A percentile compares a stretch with the other conserved stretches of the same genome.
Conservation (phyloP, 1,139 yeast genomes). For the Geotrichum candidum region DNA sequence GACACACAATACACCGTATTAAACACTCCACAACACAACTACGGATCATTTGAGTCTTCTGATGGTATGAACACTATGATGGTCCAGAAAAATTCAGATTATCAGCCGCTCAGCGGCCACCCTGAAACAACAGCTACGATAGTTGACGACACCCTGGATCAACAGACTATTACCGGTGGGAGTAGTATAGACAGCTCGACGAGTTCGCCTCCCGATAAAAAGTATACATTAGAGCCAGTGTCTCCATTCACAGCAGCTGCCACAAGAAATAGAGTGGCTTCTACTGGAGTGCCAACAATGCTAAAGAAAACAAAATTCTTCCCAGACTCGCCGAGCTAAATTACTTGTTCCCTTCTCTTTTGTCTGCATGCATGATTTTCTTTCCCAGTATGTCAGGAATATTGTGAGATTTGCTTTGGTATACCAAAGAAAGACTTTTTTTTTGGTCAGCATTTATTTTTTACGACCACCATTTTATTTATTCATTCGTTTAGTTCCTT, state of each 20-base stretch:
- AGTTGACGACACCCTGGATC: not conserved
- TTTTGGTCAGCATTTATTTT: not conserved
- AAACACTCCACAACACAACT: not conserved
- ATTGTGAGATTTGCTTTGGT: not conserved
- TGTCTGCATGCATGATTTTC: not conserved
- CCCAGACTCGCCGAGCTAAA: not conserved
- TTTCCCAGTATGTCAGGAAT: not conserved
- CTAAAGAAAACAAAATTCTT: conserved; percentile 2
- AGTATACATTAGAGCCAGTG: conserved; percentile 9
- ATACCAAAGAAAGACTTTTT: not conserved
- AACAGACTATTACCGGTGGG: not conserved
- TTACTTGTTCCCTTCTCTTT: not conserved
- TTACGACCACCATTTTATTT: not conserved
- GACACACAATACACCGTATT: not conserved
- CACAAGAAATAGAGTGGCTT: conserved; percentile 1
- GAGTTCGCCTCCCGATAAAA: not conserved
- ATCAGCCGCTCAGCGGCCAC: conserved; percentile 9
- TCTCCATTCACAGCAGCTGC: conserved; percentile 17
- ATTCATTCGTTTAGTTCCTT: not conserved
- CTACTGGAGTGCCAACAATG: not conserved
- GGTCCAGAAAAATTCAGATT: conserved; percentile 8
- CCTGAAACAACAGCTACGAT: not conserved
- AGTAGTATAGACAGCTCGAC: not conserved
- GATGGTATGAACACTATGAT: not conserved
- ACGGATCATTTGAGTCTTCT: conserved; percentile 6